These are phyloP conservation scores for Oryza coarctata DNA, from an alignment of 176 grass and related monocot species.

Conservation along the genomic window DNA sequence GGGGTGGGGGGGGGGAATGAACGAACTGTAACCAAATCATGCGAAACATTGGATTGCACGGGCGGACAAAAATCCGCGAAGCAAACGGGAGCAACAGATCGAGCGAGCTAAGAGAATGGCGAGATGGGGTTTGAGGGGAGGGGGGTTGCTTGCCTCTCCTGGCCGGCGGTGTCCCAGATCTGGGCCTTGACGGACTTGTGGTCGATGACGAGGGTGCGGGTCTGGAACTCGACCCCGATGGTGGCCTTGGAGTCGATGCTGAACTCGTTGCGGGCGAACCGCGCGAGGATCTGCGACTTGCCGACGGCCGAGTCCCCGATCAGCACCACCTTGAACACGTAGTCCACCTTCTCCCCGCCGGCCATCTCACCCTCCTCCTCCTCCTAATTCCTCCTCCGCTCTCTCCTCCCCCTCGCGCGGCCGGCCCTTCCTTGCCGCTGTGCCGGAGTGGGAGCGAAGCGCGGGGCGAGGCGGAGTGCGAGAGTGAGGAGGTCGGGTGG, in stretches of 20 bases:
- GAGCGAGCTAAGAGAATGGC: not conserved
- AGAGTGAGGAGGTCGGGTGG: too few species aligned
- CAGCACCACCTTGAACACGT: slow-evolving; percentile 96
- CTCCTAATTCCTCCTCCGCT: not conserved
- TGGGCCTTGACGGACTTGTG: slow-evolving; percentile 78
- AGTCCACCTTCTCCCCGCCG: slow-evolving; percentile 80
- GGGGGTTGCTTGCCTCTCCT: slow-evolving; percentile 65
- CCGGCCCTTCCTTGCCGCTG: too few species aligned
- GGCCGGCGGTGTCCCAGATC: slow-evolving; percentile 86
- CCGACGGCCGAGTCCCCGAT: slow-evolving; percentile 94
- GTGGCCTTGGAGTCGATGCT: slow-evolving; percentile 94
- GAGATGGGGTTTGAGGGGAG: not conserved
- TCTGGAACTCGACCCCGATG: slow-evolving; percentile 95
- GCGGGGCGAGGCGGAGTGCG: not conserved
- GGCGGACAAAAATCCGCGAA: too few species aligned
- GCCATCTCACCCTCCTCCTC: slow-evolving; percentile 35
- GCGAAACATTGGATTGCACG: too few species aligned
- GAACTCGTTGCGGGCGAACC: slow-evolving; percentile 98
- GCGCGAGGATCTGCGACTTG: slow-evolving; percentile 92
- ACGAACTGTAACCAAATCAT: not conserved
- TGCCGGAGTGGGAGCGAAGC: not conserved
- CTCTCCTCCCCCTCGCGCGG: not conserved
- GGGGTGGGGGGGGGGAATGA: too few species aligned
- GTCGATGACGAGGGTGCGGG: slow-evolving; percentile 76
- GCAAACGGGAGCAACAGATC: not conserved